A percentile compares a stretch with the other conserved stretches of the same genome.
Conservation (phyloP, 345 rosid genomes). For the Hypericum androsaemum region DNA sequence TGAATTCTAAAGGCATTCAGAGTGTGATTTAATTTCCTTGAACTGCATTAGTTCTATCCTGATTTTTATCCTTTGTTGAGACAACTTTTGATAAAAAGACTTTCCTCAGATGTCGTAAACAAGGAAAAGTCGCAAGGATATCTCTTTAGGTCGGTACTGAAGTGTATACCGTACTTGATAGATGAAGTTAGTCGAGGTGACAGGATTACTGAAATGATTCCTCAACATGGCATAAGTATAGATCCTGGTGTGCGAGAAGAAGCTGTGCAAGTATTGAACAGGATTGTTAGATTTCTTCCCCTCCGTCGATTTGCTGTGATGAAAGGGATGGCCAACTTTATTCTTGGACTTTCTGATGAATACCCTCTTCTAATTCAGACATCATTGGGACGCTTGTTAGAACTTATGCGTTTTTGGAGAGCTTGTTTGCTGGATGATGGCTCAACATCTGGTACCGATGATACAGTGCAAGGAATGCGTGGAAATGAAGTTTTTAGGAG, state of each 20-base stretch:
- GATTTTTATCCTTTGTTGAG: too few species aligned
- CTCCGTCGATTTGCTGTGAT: constrained; percentile 95
- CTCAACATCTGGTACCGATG: constrained; percentile 37
- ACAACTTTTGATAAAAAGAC: too few species aligned
- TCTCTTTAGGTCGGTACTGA: constrained; percentile 84
- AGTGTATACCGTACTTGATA: constrained; percentile 91
- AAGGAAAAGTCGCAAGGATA: constrained; percentile 97
- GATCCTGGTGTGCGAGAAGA: constrained; percentile 99
- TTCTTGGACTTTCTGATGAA: constrained; percentile 87
- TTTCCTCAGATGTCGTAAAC: constrained; percentile 71
- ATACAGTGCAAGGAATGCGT: constrained; percentile 36
- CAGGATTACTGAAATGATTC: constrained; percentile 94
- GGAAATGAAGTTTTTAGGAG: constrained; percentile 57
- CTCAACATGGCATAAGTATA: constrained; percentile 95
- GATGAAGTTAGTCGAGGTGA: constrained; percentile 98
- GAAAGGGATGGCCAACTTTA: constrained; percentile 97
- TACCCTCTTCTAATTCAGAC: constrained; percentile 97
- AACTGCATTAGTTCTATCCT: not conserved
- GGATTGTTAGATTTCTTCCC: constrained; percentile 81
- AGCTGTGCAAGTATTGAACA: constrained; percentile 91
- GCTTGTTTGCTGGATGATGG: constrained; percentile 75
- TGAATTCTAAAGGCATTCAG: too few species aligned
- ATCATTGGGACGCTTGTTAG: constrained; percentile 81
- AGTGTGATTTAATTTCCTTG: not conserved
- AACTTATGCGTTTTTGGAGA: constrained; percentile 99